phyloP scores from a whole-genome alignment of 192 early-diverging fungal genomes.

The Entophlyctis luteolus region DNA sequence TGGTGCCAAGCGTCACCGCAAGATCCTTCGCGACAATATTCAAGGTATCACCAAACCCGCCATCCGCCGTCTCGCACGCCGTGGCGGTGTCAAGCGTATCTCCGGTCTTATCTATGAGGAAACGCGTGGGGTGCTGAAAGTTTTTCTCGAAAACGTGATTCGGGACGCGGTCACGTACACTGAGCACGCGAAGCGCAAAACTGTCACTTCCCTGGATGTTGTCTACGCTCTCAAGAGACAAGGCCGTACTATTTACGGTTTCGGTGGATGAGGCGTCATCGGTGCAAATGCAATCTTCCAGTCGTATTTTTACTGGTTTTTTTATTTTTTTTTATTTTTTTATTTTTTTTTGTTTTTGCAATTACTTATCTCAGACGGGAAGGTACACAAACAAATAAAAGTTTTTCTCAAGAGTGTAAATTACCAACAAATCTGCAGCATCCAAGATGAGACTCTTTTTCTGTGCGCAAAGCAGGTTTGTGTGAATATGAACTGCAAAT shows the following conservation, averaged over 20 bases:
- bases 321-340: too few species aligned
- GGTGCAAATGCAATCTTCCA: too few species aligned
- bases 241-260: conserved; percentile 82
- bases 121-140: conserved; percentile 95
- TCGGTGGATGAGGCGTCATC: conserved; percentile 23
- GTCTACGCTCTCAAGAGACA: conserved; percentile 98
- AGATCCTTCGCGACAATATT: conserved; percentile 96
- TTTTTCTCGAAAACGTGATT: conserved; percentile 98
- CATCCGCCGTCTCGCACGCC: conserved; percentile 84
- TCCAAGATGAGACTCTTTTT: too few species aligned
- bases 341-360: too few species aligned
- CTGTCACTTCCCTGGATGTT: conserved; percentile 98
- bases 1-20: conserved; percentile 99
- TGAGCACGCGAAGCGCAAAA: conserved; percentile 98
- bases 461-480: too few species aligned
- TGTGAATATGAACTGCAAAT: too few species aligned
- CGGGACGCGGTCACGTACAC: conserved; percentile 99
- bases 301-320: too few species aligned
- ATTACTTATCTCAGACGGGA: too few species aligned
- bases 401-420: too few species aligned
- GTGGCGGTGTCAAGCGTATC: conserved; percentile 99
- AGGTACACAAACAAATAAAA: too few species aligned
- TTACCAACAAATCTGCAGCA: too few species aligned
- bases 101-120: conserved; percentile 99
- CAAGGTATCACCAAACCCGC: conserved; percentile 32